A percentile compares a stretch with the other conserved stretches of the same genome.
These are phyloP conservation scores for Cladochytrium tenue DNA, from an alignment of 371 early-diverging fungal species.

Conservation along the genomic window DNA sequence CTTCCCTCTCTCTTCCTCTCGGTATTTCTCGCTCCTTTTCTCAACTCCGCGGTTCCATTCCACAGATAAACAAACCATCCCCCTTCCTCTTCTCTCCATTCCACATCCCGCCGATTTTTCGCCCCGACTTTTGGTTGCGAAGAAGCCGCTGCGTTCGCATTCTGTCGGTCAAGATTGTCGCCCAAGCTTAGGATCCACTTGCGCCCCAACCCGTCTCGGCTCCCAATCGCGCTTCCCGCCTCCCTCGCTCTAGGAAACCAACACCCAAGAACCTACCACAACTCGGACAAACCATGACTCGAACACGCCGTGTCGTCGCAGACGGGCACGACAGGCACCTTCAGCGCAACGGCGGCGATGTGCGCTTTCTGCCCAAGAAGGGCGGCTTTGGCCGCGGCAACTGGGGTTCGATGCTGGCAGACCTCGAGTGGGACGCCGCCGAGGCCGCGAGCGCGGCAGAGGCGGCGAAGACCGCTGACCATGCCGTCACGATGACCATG, in stretches of 20 bases:
- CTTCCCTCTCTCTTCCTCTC: too few species aligned
- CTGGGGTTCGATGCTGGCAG: slow-evolving; percentile 2
- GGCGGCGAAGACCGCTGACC: too few species aligned
- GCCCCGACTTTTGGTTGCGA: not conserved
- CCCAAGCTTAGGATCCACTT: not conserved
- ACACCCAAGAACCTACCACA: not conserved
- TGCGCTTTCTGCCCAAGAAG: not conserved
- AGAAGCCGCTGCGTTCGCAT: not conserved
- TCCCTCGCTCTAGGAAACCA: not conserved
- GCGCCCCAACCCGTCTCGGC: not conserved
- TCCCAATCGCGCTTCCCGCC: not conserved
- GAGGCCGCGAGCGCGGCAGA: not conserved
- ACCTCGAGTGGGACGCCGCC: not conserved
- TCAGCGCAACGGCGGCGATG: slow-evolving; percentile 13
- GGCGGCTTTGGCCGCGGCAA: slow-evolving; percentile 5
- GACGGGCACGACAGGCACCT: slow-evolving; percentile 7
- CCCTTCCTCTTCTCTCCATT: too few species aligned
- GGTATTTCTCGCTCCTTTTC: too few species aligned
- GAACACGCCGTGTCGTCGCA: not conserved
- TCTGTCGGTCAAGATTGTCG: not conserved
- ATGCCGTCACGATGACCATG: too few species aligned
- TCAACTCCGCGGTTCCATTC: too few species aligned
- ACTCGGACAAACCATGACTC: not conserved
- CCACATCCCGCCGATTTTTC: not conserved
- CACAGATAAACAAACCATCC: too few species aligned